Evolutionary conservation across 306 rosid species (phyloP).

Genomic region (Fagus crenata): DNA sequence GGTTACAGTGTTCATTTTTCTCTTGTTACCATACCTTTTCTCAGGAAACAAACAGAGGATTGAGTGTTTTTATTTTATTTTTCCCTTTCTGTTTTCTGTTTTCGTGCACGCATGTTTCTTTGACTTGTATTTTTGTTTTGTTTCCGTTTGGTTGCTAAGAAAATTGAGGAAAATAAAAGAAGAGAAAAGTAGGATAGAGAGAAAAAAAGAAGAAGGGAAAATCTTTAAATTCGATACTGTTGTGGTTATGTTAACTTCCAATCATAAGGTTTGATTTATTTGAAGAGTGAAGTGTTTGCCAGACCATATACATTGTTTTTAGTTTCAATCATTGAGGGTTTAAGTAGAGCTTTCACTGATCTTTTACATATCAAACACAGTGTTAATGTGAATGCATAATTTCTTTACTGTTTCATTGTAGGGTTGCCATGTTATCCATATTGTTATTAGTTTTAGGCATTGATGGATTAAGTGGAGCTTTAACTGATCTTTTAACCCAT

Average conservation of each 20-base stretch:
- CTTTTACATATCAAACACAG: not conserved
- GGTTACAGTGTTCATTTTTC: not conserved
- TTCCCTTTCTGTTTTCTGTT: not conserved
- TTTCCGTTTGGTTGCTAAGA: not conserved
- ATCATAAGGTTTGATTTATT: too few relatives aligned
- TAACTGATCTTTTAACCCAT: not conserved
- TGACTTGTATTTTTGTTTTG: not conserved
- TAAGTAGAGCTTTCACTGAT: too few relatives aligned
- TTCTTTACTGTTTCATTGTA: not conserved
- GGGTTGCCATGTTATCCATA: not conserved
- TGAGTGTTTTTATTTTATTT: constrained; percentile 10
- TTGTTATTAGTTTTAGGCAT: not conserved
- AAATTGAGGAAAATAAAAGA: not conserved
- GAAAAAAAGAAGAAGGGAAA: not conserved
- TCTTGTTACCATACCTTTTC: not conserved
- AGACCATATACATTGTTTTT: too few relatives aligned
- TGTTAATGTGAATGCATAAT: not conserved
- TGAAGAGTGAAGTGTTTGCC: too few relatives aligned
- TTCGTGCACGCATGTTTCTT: too few relatives aligned
- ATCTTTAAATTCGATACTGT: not conserved
- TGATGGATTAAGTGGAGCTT: not conserved
- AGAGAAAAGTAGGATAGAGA: not conserved
- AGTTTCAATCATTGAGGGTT: too few relatives aligned
- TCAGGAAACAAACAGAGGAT: constrained; percentile 4
- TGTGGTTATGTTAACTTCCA: not conserved